These are phyloP conservation scores for Tulasnella sp. DNA, from an alignment of 768 basidiomycete genomes.

Conservation along the genomic window DNA sequence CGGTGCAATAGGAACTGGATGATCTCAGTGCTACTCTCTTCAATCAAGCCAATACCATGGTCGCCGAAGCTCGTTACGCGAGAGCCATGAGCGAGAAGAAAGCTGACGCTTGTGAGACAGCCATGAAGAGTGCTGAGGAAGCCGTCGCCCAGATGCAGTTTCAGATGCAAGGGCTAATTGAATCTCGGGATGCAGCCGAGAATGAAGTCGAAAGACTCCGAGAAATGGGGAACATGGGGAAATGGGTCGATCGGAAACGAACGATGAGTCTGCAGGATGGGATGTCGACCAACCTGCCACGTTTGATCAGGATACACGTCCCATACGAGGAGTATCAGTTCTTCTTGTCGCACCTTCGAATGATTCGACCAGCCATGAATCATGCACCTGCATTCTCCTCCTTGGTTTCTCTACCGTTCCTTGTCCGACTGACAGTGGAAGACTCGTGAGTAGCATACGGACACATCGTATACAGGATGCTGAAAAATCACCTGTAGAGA, in stretches of 20 bases:
- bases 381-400: slow-evolving; percentile 59
- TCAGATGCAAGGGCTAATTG: slow-evolving; percentile 67
- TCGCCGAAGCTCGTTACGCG: slow-evolving; percentile 75
- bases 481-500: slow-evolving; percentile 42
- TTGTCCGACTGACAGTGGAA: slow-evolving; percentile 63
- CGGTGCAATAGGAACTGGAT: slow-evolving; percentile 65
- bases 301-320: slow-evolving; percentile 54
- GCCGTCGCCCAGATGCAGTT: slow-evolving; percentile 74
- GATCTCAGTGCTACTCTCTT: slow-evolving; percentile 88
- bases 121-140: slow-evolving; percentile 75
- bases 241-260: slow-evolving; percentile 44
- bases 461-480: too few relatives aligned
- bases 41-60: slow-evolving; percentile 92
- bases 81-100: slow-evolving; percentile 62
- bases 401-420: slow-evolving; percentile 66
- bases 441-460: slow-evolving; percentile 65
- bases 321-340: slow-evolving; percentile 73
- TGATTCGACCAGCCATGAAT: slow-evolving; percentile 50
- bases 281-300: slow-evolving; percentile 17
- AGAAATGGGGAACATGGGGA: slow-evolving; percentile 53
- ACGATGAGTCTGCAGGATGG: slow-evolving; percentile 2
- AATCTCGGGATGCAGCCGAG: slow-evolving; percentile 56
- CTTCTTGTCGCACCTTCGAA: slow-evolving; percentile 68
- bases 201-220: slow-evolving; percentile 40
- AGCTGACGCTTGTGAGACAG: slow-evolving; percentile 63